Percentiles rank a stretch among this genome's conserved stretches.
These are phyloP conservation scores for Coniochaeta sp. DNA, from an alignment of 2,329 filamentous ascomycete genomes.

Conservation along the genomic window DNA sequence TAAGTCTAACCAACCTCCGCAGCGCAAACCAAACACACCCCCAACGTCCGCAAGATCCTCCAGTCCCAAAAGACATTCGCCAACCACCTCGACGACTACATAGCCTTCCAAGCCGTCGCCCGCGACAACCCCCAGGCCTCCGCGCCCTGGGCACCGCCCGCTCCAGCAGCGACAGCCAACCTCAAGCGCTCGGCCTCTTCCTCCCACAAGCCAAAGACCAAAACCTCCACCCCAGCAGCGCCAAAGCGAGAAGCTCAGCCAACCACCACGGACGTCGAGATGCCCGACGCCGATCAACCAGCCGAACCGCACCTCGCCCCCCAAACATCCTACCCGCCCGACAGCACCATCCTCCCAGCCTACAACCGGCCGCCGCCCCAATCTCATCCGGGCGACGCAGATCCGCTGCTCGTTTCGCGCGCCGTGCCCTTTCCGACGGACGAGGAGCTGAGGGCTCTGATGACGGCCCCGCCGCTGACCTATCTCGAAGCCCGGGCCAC, in stretches of 20 bases:
- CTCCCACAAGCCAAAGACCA: background rate
- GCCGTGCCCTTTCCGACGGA: constrained; percentile 52
- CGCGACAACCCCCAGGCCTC: constrained; percentile 27
- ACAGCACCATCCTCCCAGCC: constrained; percentile 25
- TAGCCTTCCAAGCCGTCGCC: constrained; percentile 49
- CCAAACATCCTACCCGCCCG: constrained; percentile 14
- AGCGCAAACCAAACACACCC: constrained; percentile 52
- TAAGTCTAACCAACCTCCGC: background rate
- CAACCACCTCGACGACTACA: constrained; percentile 74
- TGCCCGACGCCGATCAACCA: constrained; percentile 18
- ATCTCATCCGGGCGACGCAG: constrained; percentile 39
- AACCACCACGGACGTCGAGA: constrained; percentile 26
- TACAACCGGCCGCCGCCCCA: constrained; percentile 23
- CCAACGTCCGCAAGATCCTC: constrained; percentile 68
- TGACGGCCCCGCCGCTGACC: constrained; percentile 56
- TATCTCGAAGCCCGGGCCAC: constrained; percentile 56
- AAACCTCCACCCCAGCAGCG: background rate
- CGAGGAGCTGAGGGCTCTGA: constrained; percentile 55
- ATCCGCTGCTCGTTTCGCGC: constrained; percentile 50
- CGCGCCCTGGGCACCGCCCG: constrained; percentile 15
- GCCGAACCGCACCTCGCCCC: constrained; percentile 4
- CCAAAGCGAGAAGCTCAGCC: constrained; percentile 3
- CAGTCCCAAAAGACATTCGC: constrained; percentile 76
- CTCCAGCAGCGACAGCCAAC: constrained; percentile 4
- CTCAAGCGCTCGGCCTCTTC: background rate